These are phyloP conservation scores for Candida cerambycidarum DNA, from an alignment of 805 yeast species.

Conservation along the genomic window DNA sequence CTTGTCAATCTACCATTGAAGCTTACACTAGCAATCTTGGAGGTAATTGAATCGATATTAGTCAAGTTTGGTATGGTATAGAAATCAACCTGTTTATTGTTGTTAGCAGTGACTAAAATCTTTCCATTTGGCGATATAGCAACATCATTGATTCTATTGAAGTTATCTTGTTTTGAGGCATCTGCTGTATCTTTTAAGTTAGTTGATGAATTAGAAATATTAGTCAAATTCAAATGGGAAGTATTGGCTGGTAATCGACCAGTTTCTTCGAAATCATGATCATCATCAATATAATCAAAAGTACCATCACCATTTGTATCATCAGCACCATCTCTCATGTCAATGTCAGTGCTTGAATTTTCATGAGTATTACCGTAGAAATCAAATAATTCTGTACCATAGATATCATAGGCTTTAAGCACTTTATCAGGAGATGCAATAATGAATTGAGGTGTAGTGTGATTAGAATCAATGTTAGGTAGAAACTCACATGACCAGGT, in stretches of 20 bases:
- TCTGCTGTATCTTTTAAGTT: neutral
- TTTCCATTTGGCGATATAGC: constrained; percentile 66
- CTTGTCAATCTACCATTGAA: constrained; percentile 65
- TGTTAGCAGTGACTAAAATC: constrained; percentile 61
- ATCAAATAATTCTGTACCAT: constrained; percentile 43
- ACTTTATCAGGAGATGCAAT: constrained; percentile 78
- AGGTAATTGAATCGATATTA: constrained; percentile 30
- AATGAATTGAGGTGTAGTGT: constrained; percentile 47
- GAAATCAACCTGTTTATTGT: constrained; percentile 59
- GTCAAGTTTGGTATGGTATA: constrained; percentile 48
- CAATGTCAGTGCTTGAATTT: constrained; percentile 16
- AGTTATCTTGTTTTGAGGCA: constrained; percentile 19
- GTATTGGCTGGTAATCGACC: constrained; percentile 1
- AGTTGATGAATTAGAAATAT: neutral
- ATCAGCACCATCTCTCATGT: constrained; percentile 13
- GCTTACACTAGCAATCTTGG: constrained; percentile 44
- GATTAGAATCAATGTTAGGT: constrained; percentile 34
- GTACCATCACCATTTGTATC: neutral
- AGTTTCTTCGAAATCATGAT: constrained; percentile 10
- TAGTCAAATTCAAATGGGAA: neutral
- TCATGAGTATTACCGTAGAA: constrained; percentile 34
- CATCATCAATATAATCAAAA: constrained; percentile 12
- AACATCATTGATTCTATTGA: constrained; percentile 63
- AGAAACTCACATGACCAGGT: constrained; percentile 66
- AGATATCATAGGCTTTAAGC: constrained; percentile 37